A percentile compares a stretch with the other conserved stretches of the same genome.
These are phyloP conservation scores for Westerdykella aurantiaca DNA, from an alignment of 2,329 filamentous ascomycete species.

Conservation along the genomic window DNA sequence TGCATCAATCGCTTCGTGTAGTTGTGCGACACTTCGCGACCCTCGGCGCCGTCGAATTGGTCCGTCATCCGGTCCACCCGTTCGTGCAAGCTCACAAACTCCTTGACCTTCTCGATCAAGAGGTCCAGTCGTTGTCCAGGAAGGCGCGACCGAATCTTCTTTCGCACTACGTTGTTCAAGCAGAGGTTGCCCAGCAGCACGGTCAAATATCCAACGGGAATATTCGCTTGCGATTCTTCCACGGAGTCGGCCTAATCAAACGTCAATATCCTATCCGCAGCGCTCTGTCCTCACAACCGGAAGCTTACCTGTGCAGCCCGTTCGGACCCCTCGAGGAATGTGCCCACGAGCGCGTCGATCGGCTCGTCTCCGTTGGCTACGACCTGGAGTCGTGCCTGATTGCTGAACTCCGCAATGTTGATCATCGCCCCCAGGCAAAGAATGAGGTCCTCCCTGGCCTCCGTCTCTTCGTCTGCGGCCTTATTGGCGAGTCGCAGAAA, in stretches of 20 bases:
- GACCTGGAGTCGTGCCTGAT: slow-evolving; percentile 44
- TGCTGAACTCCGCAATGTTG: slow-evolving; percentile 77
- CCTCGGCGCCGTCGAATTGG: slow-evolving; percentile 44
- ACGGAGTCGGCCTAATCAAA: slow-evolving; percentile 46
- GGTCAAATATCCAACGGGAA: slow-evolving; percentile 79
- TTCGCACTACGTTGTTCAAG: slow-evolving; percentile 47
- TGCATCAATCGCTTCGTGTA: slow-evolving; percentile 51
- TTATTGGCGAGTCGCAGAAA: slow-evolving; percentile 17
- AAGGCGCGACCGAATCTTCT: slow-evolving; percentile 39
- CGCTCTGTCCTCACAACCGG: slow-evolving; percentile 5
- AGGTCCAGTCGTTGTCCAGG: slow-evolving; percentile 44
- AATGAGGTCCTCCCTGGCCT: slow-evolving; percentile 63
- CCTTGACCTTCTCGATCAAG: slow-evolving; percentile 54
- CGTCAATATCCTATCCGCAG: slow-evolving; percentile 9
- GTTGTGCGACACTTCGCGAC: slow-evolving; percentile 41
- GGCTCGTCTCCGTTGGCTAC: slow-evolving; percentile 37
- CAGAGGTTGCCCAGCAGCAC: slow-evolving; percentile 79
- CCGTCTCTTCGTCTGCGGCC: slow-evolving; percentile 38
- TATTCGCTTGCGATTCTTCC: slow-evolving; percentile 70
- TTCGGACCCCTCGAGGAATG: slow-evolving; percentile 64
- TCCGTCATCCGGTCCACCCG: slow-evolving; percentile 47
- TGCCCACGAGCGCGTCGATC: slow-evolving; percentile 55
- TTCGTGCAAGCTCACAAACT: slow-evolving; percentile 57
- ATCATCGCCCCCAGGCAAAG: slow-evolving; percentile 77
- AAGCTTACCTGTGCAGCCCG: slow-evolving; percentile 61